Evolutionary conservation across 805 yeast species (phyloP).

Genomic region (Sugiyamaella americana): DNA sequence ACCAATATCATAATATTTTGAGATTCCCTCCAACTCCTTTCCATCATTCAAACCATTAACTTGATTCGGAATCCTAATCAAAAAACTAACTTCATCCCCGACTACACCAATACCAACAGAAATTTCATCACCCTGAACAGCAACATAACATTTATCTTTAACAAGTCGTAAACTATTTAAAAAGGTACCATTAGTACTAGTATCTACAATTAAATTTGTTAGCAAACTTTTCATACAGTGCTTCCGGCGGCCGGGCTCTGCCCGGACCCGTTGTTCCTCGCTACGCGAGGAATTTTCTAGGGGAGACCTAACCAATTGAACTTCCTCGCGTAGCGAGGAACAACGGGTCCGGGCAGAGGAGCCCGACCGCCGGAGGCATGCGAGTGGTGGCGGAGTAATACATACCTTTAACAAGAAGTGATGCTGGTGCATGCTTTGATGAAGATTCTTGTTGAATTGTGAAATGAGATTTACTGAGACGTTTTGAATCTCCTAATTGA

Average conservation of each 20-base stretch:
- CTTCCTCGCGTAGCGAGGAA: background rate
- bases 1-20: constrained; percentile 65
- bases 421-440: background rate
- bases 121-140: constrained; percentile 90
- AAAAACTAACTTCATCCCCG: constrained; percentile 51
- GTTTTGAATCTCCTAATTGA: constrained; percentile 47
- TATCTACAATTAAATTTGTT: constrained; percentile 40
- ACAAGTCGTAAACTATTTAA: constrained; percentile 68
- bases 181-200: constrained; percentile 90
- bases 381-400: background rate
- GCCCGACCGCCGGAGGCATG: background rate
- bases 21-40: constrained; percentile 44
- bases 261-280: background rate
- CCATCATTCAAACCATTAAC: constrained; percentile 1
- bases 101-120: constrained; percentile 83
- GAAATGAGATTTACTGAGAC: constrained; percentile 72
- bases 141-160: constrained; percentile 69
- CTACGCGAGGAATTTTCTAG: background rate
- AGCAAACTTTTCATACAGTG: constrained; percentile 12
- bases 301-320: background rate
- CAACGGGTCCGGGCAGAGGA: background rate
- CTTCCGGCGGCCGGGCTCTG: background rate
- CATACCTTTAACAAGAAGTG: background rate
- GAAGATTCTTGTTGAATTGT: constrained; percentile 36
- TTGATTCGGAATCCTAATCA: constrained; percentile 39